A percentile compares a stretch with the other conserved stretches of the same genome.
These are phyloP conservation scores for Sisymbrium irio DNA, from an alignment of 345 rosid species.

Conservation along the genomic window DNA sequence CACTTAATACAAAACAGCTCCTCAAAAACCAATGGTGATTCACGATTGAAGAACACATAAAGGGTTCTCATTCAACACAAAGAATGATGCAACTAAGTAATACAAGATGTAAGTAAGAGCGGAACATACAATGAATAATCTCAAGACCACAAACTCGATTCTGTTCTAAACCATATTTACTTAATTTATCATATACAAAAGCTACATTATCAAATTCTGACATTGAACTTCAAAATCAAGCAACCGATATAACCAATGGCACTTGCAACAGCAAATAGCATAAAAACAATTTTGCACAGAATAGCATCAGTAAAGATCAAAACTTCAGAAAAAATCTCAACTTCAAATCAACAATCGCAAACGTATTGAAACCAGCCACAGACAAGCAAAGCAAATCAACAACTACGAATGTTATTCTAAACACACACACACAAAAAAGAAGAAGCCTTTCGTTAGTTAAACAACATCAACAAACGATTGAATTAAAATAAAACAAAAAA, in stretches of 20 bases:
- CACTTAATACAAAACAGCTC: neutral
- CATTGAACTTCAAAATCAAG: slow-evolving; percentile 5
- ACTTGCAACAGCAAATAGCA: neutral
- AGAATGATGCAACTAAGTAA: neutral
- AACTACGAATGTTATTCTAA: neutral
- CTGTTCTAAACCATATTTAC: too few species aligned
- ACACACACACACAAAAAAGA: neutral
- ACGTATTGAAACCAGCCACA: neutral
- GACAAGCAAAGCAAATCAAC: neutral
- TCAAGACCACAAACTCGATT: slow-evolving; percentile 18
- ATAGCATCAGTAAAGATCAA: slow-evolving; percentile 11
- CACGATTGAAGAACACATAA: neutral
- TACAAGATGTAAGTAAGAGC: neutral
- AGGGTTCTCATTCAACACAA: neutral
- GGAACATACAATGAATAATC: neutral
- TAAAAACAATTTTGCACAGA: neutral
- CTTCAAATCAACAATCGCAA: neutral
- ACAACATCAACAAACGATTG: neutral
- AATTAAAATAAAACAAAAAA: neutral
- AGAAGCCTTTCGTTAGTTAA: neutral
- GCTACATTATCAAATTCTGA: neutral
- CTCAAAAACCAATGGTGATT: neutral
- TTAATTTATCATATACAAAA: neutral
- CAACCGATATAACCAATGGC: slow-evolving; percentile 1
- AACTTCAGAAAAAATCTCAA: neutral